Base-by-base conservation (phyloP, 352 stramenopile genomes). In the Phytopythium boreale region DNA sequence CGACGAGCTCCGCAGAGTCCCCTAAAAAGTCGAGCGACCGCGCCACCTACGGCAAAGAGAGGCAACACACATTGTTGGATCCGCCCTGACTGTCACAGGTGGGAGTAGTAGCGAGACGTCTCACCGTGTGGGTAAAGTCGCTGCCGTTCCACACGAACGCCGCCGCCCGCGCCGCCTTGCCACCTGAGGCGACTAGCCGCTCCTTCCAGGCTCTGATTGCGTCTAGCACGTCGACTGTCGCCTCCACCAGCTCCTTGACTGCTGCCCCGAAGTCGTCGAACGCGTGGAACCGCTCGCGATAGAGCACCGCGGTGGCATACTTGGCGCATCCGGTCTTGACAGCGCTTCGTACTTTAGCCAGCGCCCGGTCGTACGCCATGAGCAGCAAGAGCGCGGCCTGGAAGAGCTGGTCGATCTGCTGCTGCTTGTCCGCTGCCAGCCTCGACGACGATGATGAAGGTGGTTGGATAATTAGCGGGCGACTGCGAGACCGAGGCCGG, bases 91-190 rank as follows among this genome's bases (percentile, higher is more conserved):
- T 22, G 15, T n/a, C 39, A 46, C 7, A n/a, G 2, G 4, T 3
- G 11, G 34, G 34, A 39, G 34, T 7, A 46, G 39, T 8, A 4
- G 14, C 39, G 39, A 26, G 50, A 19, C 0, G 24, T 12, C 49
- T 55, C 53, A 90, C 75, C 46, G 56, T 59, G 26, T 72, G 15
- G 8, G 84, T 47, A 53, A 92, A 88, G 37, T 85, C 71, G 24
- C 68, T 41, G 6, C 80, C 82, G 26, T 77, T 76, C 83, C 83
- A 92, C 17, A 92, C 59, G 46, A 92, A 89, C 5, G 67, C 58
- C 22, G 36, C 65, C 12, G 52, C 12, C 47, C 29, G 39, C 53
- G 36, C 50, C 17, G 51, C 47, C 26, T 15, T 64, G 20, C 47
- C 56, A 9, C 20, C 20, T 12, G 39, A n/a, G 20, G 55, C 55